Evolutionary conservation across 1,284 basidiomycete species (phyloP).

Genomic region (Ceratobasidium sp.): DNA sequence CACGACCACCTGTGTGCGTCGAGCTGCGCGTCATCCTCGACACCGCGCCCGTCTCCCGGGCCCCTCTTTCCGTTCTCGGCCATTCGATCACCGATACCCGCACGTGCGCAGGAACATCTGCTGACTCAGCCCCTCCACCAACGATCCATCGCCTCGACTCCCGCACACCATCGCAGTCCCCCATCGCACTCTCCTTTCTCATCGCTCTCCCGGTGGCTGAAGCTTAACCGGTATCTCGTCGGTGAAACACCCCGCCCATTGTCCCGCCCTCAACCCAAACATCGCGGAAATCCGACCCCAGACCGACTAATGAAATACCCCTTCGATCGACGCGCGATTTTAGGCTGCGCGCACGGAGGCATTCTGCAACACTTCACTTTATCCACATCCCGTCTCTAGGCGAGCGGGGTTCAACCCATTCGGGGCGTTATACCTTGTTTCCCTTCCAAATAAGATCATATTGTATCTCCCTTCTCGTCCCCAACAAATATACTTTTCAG

Average conservation of each 20-base stretch:
- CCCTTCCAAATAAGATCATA: not conserved
- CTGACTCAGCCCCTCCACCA: not conserved
- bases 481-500: slow-evolving; percentile 6
- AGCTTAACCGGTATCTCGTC: not conserved
- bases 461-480: slow-evolving; percentile 1
- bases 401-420: not conserved
- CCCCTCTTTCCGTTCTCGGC: slow-evolving; percentile 13
- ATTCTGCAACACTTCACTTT: slow-evolving; percentile 38
- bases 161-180: not conserved
- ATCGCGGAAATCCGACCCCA: not conserved
- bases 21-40: slow-evolving; percentile 17
- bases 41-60: slow-evolving; percentile 12
- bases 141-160: not conserved
- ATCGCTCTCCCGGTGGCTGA: not conserved
- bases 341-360: slow-evolving; percentile 9
- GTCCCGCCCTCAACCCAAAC: not conserved
- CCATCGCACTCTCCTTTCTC: not conserved
- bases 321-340: not conserved
- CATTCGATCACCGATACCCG: slow-evolving; percentile 26
- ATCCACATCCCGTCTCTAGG: not conserved
- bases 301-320: slow-evolving; percentile 3
- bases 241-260: not conserved
- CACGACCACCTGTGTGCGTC: not conserved
- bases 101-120: slow-evolving; percentile 33
- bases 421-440: not conserved